phyloP scores from a whole-genome alignment of 2,329 filamentous ascomycete genomes.

The Ascochyta fabae region DNA sequence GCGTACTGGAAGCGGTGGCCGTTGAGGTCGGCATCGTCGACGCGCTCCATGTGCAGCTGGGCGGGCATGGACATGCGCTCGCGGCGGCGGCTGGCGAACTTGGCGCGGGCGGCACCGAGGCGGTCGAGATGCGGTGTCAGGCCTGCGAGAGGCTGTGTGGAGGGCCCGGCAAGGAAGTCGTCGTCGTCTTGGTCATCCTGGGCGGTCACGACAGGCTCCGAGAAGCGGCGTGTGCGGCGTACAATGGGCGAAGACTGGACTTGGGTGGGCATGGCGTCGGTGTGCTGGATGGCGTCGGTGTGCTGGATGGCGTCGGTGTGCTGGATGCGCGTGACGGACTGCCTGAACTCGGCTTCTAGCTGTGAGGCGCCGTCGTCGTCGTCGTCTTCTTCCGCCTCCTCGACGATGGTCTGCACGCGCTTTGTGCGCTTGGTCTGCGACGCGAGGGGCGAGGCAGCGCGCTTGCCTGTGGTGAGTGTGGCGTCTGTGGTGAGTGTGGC shows the following conservation, averaged over 20 bases:
- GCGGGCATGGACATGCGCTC: slow-evolving; percentile 48
- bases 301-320: no score
- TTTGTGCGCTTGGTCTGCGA: slow-evolving; percentile 45
- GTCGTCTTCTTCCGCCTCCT: slow-evolving; percentile 22
- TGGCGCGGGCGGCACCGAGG: slow-evolving; percentile 32
- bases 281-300: no score
- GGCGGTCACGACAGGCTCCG: slow-evolving; percentile 39
- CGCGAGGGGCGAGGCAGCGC: slow-evolving; percentile 35
- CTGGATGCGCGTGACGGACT: slow-evolving; percentile 37
- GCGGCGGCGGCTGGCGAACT: slow-evolving; percentile 36
- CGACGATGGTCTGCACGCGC: slow-evolving; percentile 30
- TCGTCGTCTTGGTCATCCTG: slow-evolving; percentile 26
- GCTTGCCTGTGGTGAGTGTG: slow-evolving; percentile 27
- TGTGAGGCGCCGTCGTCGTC: slow-evolving; percentile 33
- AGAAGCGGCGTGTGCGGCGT: slow-evolving; percentile 41
- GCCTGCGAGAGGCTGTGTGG: slow-evolving; percentile 37
- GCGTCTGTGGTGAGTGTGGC: no score
- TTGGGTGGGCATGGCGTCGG: slow-evolving; percentile 21
- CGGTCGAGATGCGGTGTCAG: slow-evolving; percentile 44
- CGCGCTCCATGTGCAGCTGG: slow-evolving; percentile 34
- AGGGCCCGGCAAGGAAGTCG: slow-evolving; percentile 26
- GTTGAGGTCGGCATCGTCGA: slow-evolving; percentile 32
- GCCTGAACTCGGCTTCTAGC: slow-evolving; percentile 42
- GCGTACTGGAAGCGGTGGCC: slow-evolving; percentile 42
- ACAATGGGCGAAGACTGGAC: slow-evolving; percentile 23